Percentiles rank a stretch among this genome's conserved stretches.
Evolutionary conservation across 352 stramenopile genomes (phyloP).

Genomic region (Phytophthora sp.): DNA sequence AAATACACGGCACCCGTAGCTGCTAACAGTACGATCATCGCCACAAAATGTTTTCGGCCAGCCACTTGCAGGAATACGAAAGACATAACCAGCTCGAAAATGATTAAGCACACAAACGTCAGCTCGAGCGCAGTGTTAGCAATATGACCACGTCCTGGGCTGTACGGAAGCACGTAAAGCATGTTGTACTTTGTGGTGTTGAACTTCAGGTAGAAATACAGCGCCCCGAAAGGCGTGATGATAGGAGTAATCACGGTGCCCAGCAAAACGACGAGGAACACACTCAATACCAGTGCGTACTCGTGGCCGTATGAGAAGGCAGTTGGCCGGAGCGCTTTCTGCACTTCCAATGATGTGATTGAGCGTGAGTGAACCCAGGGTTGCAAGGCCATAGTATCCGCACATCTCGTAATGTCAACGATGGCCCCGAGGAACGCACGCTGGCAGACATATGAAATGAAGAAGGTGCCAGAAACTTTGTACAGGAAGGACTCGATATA

Average conservation of each 20-base stretch:
- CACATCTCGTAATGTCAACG: conserved; percentile 71
- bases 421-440: conserved; percentile 77
- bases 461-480: conserved; percentile 87
- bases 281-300: conserved; percentile 80
- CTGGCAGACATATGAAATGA: conserved; percentile 88
- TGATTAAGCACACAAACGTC: conserved; percentile 66
- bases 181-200: conserved; percentile 84
- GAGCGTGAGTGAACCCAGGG: conserved; percentile 73
- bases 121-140: conserved; percentile 67
- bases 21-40: conserved; percentile 61
- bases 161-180: conserved; percentile 79
- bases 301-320: conserved; percentile 80
- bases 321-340: conserved; percentile 53
- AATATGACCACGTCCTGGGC: conserved; percentile 66
- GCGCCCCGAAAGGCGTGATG: conserved; percentile 75
- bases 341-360: conserved; percentile 60
- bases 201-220: conserved; percentile 87
- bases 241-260: conserved; percentile 81
- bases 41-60: conserved; percentile 52
- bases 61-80: conserved; percentile 79
- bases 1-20: conserved; percentile 55
- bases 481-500: conserved; percentile 87
- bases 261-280: conserved; percentile 77
- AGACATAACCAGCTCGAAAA: conserved; percentile 79
- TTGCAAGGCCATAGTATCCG: conserved; percentile 68